These are phyloP conservation scores for Trichoderma pleuroti DNA, from an alignment of 2,329 filamentous ascomycete genomes.

Conservation along the genomic window DNA sequence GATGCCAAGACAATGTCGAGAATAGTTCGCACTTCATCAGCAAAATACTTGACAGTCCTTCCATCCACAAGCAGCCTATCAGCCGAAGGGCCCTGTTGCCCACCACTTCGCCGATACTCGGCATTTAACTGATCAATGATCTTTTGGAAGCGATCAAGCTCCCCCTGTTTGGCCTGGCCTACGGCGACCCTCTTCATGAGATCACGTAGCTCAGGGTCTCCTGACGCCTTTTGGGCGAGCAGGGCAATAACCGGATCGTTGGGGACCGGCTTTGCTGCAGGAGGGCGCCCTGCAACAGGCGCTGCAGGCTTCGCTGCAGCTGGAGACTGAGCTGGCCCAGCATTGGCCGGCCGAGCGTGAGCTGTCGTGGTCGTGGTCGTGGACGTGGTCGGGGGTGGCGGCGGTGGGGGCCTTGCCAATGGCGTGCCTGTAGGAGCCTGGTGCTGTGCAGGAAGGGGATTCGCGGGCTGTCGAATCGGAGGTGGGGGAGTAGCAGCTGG, in stretches of 20 bases:
- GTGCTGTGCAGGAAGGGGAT: constrained; percentile 22
- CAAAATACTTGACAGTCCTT: constrained; percentile 57
- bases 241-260: constrained; percentile 77
- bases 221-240: constrained; percentile 70
- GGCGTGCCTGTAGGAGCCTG: constrained; percentile 22
- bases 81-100: constrained; percentile 50
- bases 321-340: constrained; percentile 17
- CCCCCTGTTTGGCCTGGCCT: constrained; percentile 66
- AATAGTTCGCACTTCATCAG: constrained; percentile 55
- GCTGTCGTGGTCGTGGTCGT: constrained; percentile 22
- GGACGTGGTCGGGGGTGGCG: constrained; percentile 29
- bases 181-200: constrained; percentile 81
- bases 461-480: constrained; percentile 24
- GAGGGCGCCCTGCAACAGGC: constrained; percentile 7
- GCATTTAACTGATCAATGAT: constrained; percentile 76
- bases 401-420: constrained; percentile 19
- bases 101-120: constrained; percentile 52
- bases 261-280: constrained; percentile 29
- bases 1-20: constrained; percentile 57
- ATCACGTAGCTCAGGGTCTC: constrained; percentile 67
- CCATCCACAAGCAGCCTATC: constrained; percentile 54
- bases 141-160: constrained; percentile 71
- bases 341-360: constrained; percentile 21
- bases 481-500: constrained; percentile 25
- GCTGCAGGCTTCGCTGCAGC: constrained; percentile 26